These are phyloP conservation scores for Magnolia kwangsiensis DNA, from an alignment of 164 flowering plant species.

Conservation along the genomic window DNA sequence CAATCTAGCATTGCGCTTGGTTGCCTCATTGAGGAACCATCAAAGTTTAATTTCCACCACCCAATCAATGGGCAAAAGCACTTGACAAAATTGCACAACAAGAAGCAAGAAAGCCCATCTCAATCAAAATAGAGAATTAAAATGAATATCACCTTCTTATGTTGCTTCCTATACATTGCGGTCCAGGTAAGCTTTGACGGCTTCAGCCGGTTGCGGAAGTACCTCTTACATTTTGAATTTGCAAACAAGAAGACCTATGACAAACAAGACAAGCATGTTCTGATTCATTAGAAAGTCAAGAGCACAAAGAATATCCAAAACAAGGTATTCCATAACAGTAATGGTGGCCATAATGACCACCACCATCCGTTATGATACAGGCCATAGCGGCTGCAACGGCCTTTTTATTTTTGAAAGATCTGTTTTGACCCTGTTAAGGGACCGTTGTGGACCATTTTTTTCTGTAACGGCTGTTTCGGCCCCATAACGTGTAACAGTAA, in stretches of 20 bases:
- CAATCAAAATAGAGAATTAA: background rate
- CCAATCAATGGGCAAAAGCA: background rate
- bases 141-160: slow-evolving; percentile 39
- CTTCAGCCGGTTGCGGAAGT: slow-evolving; percentile 78
- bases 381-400: too few relatives aligned
- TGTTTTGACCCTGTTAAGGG: too few relatives aligned
- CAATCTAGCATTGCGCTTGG: too few relatives aligned
- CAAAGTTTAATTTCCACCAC: too few relatives aligned
- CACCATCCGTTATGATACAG: too few relatives aligned
- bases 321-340: background rate
- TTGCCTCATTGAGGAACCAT: too few relatives aligned
- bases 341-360: too few relatives aligned
- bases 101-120: too few relatives aligned
- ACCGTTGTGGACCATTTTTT: too few relatives aligned
- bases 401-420: too few relatives aligned
- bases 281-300: background rate
- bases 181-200: slow-evolving; percentile 82
- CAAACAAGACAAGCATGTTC: background rate
- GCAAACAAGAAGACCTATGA: slow-evolving; percentile 49
- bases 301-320: background rate
- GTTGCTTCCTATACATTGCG: slow-evolving; percentile 62
- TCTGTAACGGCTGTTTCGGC: too few relatives aligned
- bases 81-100: background rate
- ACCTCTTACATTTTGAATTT: slow-evolving; percentile 83
- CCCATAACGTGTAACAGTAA: too few relatives aligned